Evolutionary conservation across 805 yeast genomes (phyloP).

Genomic region (Wickerhamiella brachini): DNA sequence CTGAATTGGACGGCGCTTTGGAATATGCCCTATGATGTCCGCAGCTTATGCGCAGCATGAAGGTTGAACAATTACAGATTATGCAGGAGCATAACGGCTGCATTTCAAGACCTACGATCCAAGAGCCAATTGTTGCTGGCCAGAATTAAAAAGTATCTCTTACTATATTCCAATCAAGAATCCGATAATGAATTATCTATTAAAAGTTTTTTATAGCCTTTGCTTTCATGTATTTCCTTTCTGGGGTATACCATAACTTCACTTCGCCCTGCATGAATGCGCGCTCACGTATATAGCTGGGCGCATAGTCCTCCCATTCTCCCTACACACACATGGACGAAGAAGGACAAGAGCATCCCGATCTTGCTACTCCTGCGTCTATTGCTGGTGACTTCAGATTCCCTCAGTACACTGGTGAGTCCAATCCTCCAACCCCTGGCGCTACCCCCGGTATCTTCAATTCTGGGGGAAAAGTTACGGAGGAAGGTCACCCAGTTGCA

Average conservation of each 20-base stretch:
- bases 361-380: background rate
- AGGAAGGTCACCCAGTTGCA: slow-evolving; percentile 3
- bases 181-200: no score
- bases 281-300: background rate
- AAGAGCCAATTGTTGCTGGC: no score
- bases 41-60: no score
- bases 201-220: no score
- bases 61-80: no score
- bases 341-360: background rate
- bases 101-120: no score
- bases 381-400: background rate
- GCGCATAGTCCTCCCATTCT: background rate
- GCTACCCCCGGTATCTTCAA: slow-evolving; percentile 11
- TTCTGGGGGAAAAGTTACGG: background rate
- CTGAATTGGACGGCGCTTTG: no score
- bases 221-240: background rate
- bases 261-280: background rate
- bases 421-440: slow-evolving; percentile 3
- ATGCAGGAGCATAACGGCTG: no score
- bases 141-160: no score
- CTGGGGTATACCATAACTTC: background rate
- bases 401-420: background rate
- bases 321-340: background rate
- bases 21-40: no score
- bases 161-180: no score